Percentiles rank a stretch among this genome's conserved stretches.
phyloP scores from a whole-genome alignment of 2,329 filamentous ascomycete species.

The Fusarium devonianum region DNA sequence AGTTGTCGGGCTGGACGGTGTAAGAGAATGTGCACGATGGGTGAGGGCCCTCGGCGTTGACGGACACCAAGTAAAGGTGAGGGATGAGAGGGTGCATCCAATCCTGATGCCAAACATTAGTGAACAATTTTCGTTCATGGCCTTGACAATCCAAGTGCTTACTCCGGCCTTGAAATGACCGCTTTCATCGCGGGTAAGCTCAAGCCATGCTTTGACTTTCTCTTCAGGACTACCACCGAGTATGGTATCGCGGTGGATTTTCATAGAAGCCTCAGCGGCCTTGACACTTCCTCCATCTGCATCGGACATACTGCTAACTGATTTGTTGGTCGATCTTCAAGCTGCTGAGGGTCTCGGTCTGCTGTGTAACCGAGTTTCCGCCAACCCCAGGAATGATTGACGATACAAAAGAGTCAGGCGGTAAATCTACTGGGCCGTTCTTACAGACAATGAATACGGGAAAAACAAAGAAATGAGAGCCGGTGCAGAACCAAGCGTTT shows the following conservation, averaged over 20 bases:
- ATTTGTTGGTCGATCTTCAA: not conserved
- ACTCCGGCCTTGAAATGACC: constrained; percentile 45
- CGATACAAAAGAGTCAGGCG: too few relatives aligned
- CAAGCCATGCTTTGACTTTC: constrained; percentile 45
- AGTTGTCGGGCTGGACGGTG: constrained; percentile 58
- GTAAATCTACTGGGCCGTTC: too few relatives aligned
- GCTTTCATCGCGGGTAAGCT: constrained; percentile 38
- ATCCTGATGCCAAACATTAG: constrained; percentile 46
- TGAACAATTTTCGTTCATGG: not conserved
- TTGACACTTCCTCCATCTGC: not conserved
- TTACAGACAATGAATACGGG: too few relatives aligned
- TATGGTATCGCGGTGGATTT: constrained; percentile 24
- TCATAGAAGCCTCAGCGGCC: not conserved
- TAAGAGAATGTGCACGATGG: constrained; percentile 55
- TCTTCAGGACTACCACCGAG: constrained; percentile 44
- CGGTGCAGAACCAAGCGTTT: too few relatives aligned
- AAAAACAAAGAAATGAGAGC: too few relatives aligned
- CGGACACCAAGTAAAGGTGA: constrained; percentile 49
- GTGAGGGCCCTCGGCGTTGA: constrained; percentile 46
- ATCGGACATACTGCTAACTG: constrained; percentile 12
- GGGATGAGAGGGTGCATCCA: constrained; percentile 55
- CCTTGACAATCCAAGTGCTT: constrained; percentile 13
- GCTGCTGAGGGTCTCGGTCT: too few relatives aligned
- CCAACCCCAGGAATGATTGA: too few relatives aligned
- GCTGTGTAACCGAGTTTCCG: too few relatives aligned